phyloP scores from a whole-genome alignment of 768 basidiomycete genomes.

The Cantharellus anzutake region DNA sequence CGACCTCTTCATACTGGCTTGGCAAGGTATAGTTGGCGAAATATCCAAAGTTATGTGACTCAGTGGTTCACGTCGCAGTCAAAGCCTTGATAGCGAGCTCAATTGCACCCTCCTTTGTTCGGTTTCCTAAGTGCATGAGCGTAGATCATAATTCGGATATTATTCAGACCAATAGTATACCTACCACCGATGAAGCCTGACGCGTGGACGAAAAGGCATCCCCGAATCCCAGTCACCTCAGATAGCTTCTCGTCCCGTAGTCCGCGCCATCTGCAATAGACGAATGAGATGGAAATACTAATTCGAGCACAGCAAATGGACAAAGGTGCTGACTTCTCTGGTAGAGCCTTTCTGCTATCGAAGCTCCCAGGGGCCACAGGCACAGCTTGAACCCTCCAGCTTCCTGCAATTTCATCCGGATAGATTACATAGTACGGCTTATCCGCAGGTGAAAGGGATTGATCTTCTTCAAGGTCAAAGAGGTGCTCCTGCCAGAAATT shows the following conservation, averaged over 20 bases:
- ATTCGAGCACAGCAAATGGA: neutral
- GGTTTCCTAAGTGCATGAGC: conserved; percentile 39
- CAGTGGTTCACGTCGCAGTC: conserved; percentile 6
- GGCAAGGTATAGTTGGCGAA: neutral
- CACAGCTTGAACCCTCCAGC: conserved; percentile 90
- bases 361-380: conserved; percentile 69
- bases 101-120: conserved; percentile 76
- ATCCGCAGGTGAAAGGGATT: conserved; percentile 24
- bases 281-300: neutral
- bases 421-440: conserved; percentile 76
- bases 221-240: conserved; percentile 51
- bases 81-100: conserved; percentile 57
- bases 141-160: too few relatives aligned
- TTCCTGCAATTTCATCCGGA: conserved; percentile 54
- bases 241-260: conserved; percentile 70
- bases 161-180: neutral
- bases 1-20: too few relatives aligned
- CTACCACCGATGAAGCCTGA: conserved; percentile 91
- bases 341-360: conserved; percentile 76
- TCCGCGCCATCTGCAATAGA: conserved; percentile 51
- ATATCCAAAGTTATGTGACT: neutral
- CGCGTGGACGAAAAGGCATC: conserved; percentile 84
- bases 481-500: conserved; percentile 53
- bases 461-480: conserved; percentile 61
- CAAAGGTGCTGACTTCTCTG: conserved; percentile 32